A percentile compares a stretch with the other conserved stretches of the same genome.
Evolutionary conservation across 805 yeast species (phyloP).

Genomic region (Yarrowia sp.): DNA sequence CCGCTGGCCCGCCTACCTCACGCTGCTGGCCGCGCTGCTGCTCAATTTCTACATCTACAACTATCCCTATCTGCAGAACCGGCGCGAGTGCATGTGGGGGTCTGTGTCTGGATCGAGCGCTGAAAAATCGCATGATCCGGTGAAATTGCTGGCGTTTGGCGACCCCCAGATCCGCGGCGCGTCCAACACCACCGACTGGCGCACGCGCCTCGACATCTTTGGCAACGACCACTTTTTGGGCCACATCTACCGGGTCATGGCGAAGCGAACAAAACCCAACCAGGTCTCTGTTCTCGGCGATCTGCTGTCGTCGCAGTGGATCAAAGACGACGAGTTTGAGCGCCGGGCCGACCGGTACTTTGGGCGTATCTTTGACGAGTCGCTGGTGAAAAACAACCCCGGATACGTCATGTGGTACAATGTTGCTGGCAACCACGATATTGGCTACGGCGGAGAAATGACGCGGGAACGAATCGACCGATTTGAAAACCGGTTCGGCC

Average conservation of each 20-base stretch:
- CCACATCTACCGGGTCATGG: slow-evolving; percentile 76
- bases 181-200: slow-evolving; percentile 71
- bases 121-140: background rate
- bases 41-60: slow-evolving; percentile 37
- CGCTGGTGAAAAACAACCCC: slow-evolving; percentile 20
- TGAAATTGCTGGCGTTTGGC: slow-evolving; percentile 82
- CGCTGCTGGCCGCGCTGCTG: slow-evolving; percentile 17
- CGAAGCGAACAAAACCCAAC: slow-evolving; percentile 67
- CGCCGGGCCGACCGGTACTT: slow-evolving; percentile 72
- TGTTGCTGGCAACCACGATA: slow-evolving; percentile 93
- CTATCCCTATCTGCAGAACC: slow-evolving; percentile 24
- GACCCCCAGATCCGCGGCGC: slow-evolving; percentile 97
- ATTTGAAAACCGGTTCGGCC: slow-evolving; percentile 76
- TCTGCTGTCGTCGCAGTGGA: slow-evolving; percentile 93
- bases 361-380: slow-evolving; percentile 47
- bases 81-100: background rate
- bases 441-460: slow-evolving; percentile 94
- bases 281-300: slow-evolving; percentile 94
- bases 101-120: too few relatives aligned
- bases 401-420: slow-evolving; percentile 60
- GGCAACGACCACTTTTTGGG: slow-evolving; percentile 93
- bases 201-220: slow-evolving; percentile 78
- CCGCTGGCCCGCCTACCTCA: slow-evolving; percentile 36
- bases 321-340: slow-evolving; percentile 82
- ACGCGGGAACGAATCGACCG: slow-evolving; percentile 90